Evolutionary conservation across 139 green algal genomes (phyloP).

Genomic region (Tetraselmis chui): DNA sequence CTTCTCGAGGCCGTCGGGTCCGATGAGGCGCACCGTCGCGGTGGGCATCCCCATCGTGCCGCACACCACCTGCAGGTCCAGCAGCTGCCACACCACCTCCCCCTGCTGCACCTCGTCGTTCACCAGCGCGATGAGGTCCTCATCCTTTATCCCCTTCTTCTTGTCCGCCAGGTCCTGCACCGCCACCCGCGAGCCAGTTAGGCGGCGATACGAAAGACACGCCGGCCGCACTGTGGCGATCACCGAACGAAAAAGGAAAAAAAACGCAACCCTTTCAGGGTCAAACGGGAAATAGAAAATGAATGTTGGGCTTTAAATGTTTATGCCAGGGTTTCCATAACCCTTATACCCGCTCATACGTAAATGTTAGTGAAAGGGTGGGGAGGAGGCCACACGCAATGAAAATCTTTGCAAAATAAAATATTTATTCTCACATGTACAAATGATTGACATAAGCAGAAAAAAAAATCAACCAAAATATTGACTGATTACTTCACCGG

Average conservation of each 20-base stretch:
- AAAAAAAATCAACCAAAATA: too few species aligned
- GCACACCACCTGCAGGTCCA: slow-evolving; percentile 92
- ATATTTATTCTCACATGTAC: too few species aligned
- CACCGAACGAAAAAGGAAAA: not conserved
- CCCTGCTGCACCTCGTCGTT: slow-evolving; percentile 80
- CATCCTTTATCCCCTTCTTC: slow-evolving; percentile 91
- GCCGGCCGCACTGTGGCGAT: not conserved
- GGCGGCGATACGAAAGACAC: too few species aligned
- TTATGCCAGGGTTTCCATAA: too few species aligned
- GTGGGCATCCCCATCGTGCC: slow-evolving; percentile 94
- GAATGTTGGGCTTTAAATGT: too few species aligned
- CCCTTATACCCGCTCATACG: too few species aligned
- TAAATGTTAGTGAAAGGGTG: too few species aligned
- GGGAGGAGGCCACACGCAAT: too few species aligned
- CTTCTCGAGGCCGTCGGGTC: slow-evolving; percentile 74
- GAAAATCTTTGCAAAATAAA: too few species aligned
- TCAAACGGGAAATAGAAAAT: too few species aligned
- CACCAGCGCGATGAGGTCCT: slow-evolving; percentile 90
- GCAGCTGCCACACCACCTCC: slow-evolving; percentile 69
- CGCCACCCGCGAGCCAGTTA: slow-evolving; percentile 4
- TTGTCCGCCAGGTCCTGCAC: slow-evolving; percentile 81
- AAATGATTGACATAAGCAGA: too few species aligned
- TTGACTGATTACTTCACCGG: too few species aligned
- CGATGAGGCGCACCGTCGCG: slow-evolving; percentile 87
- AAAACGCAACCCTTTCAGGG: not conserved